Base-by-base conservation (phyloP, 306 rosid species). In the Begonia peltatifolia region DNA sequence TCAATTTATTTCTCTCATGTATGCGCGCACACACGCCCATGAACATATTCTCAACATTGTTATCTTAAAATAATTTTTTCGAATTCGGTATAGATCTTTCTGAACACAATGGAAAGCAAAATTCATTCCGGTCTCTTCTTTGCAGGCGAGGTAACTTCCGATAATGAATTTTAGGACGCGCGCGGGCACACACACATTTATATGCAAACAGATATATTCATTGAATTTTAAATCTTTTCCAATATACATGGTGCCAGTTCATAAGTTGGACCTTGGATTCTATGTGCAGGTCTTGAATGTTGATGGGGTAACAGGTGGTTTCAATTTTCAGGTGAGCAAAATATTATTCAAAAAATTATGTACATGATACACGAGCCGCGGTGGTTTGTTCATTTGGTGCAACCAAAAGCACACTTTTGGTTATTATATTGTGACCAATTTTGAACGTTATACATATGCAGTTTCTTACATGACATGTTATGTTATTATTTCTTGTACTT, bases 301-400 rank as follows among this genome's bases (percentile, higher is more conserved):
- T 55, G 97, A 89, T 63, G 97, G 95, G 13, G 67, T 89, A 53
- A 89, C 95, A 9, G 93, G 97, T 52, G 97, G 97, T 70, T 89
- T 79, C 84, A 89, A 84, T 75, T 89, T 89, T 66, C 97, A 89
- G 97, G 97, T 84, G 68, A 64, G 48, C 10, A 50, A 15, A 14
- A 49, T 25, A 30, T 30, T 30, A 30, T 4, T 5, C 38, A 20
- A 20, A 20, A 20, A 20, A 20, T 20, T 20, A 3, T 20, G 23
- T 20, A 30, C 38, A 30, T 5, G 38, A 30, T 30, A 30, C 38
- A 30, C 38, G 6, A 30, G 38, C 23, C 23, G 0, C 6, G 0
- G 8, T 30, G 9, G 23, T 20, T 20, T 20, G 23, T 20, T 3
- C 23, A 30, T 5, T 5, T 30, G 38, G 6, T 30, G 38, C 38